phyloP scores from a whole-genome alignment of 2,329 filamentous ascomycete species.

The Colletotrichum godetiae region DNA sequence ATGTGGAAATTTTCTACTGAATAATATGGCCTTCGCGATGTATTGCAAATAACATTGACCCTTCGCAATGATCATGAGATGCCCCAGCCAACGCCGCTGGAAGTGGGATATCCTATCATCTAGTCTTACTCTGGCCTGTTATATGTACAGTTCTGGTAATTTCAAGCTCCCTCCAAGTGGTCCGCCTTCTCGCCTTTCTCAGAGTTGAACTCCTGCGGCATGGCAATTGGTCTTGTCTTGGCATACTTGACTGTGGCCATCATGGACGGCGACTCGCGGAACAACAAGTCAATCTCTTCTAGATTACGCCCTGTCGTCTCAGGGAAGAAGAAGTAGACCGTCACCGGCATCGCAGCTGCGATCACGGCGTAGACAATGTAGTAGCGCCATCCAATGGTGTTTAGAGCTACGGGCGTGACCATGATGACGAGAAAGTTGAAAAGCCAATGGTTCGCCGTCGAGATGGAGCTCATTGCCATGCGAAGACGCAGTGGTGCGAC shows the following conservation, averaged over 20 bases:
- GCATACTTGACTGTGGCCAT: conserved; percentile 50
- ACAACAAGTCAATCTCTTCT: conserved; percentile 57
- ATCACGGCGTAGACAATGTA: conserved; percentile 62
- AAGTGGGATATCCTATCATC: too few relatives aligned
- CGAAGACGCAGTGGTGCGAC: conserved; percentile 63
- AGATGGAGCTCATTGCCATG: conserved; percentile 66
- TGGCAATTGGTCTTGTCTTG: conserved; percentile 45
- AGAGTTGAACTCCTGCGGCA: conserved; percentile 43
- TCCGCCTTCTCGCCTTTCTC: conserved; percentile 36
- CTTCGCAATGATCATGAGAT: too few relatives aligned
- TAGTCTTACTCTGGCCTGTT: too few relatives aligned
- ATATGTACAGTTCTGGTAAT: too few relatives aligned
- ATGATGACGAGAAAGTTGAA: conserved; percentile 59
- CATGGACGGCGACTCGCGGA: conserved; percentile 51
- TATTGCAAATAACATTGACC: too few relatives aligned
- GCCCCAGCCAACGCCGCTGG: too few relatives aligned
- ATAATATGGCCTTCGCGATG: too few relatives aligned
- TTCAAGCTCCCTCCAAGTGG: conserved; percentile 19
- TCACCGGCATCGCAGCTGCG: conserved; percentile 54
- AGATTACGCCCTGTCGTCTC: conserved; percentile 61
- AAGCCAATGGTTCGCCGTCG: conserved; percentile 65
- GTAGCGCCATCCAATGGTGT: conserved; percentile 62
- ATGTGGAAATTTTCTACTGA: too few relatives aligned
- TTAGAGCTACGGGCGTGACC: conserved; percentile 58
- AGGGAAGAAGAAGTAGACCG: conserved; percentile 57